These are phyloP conservation scores for Cucumis variabilis DNA, from an alignment of 331 rosid genomes.

Conservation along the genomic window DNA sequence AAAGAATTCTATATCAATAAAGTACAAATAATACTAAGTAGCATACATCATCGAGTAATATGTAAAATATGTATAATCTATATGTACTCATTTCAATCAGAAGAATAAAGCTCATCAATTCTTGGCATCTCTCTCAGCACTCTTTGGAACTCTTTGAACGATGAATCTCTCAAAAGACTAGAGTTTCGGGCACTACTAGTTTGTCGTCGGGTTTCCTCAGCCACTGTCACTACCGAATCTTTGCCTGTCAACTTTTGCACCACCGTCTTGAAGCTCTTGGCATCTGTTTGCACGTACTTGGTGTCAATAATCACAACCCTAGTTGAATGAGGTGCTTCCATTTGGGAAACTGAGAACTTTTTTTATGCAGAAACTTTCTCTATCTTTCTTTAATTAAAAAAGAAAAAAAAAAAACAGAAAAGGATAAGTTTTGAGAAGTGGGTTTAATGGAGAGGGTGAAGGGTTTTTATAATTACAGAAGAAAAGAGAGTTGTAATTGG, in stretches of 20 bases:
- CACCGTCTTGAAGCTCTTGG: slow-evolving; percentile 70
- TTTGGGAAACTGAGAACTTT: background rate
- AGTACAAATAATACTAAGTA: background rate
- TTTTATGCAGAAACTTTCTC: background rate
- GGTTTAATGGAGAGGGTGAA: background rate
- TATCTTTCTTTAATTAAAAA: too few relatives aligned
- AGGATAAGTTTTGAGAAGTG: background rate
- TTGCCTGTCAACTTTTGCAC: slow-evolving; percentile 85
- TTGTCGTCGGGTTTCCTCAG: background rate
- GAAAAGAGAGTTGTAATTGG: background rate
- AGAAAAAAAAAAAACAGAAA: background rate
- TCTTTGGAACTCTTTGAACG: slow-evolving; percentile 72
- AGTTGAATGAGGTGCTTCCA: slow-evolving; percentile 32
- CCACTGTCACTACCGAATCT: slow-evolving; percentile 39
- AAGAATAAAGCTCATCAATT: slow-evolving; percentile 38
- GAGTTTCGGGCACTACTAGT: slow-evolving; percentile 7
- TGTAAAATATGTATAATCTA: background rate
- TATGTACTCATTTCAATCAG: background rate
- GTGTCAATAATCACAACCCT: slow-evolving; percentile 80
- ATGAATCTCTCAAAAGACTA: slow-evolving; percentile 49
- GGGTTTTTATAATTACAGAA: background rate
- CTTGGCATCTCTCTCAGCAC: slow-evolving; percentile 67
- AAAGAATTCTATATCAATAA: background rate
- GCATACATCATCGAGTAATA: background rate
- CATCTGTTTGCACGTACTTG: slow-evolving; percentile 81